Conservation (phyloP, 345 rosid species). For the Carallia brachiata region DNA sequence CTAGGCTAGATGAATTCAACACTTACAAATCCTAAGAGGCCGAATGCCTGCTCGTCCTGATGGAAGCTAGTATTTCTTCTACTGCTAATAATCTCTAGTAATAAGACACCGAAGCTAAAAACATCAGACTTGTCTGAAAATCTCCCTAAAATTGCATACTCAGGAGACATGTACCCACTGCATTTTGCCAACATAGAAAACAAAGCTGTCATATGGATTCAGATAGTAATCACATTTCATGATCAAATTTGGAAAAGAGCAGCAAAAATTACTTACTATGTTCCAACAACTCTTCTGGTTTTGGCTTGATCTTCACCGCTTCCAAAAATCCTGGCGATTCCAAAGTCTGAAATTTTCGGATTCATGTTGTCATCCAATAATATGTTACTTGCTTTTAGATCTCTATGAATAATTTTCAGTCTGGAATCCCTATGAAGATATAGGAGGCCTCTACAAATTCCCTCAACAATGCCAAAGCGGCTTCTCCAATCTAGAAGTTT, state of each 20-base stretch:
- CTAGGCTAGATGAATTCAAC: neutral
- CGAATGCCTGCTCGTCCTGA: constrained; percentile 31
- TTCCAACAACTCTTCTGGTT: constrained; percentile 61
- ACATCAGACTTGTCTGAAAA: constrained; percentile 75
- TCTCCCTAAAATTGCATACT: constrained; percentile 59
- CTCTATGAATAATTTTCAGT: constrained; percentile 69
- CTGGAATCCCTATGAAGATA: constrained; percentile 78
- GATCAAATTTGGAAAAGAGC: neutral
- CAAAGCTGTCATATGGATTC: neutral
- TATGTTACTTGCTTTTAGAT: constrained; percentile 63
- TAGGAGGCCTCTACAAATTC: constrained; percentile 63
- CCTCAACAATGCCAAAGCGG: constrained; percentile 47
- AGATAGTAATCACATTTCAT: neutral
- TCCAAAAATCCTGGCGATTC: constrained; percentile 59
- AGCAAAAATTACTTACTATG: constrained; percentile 44
- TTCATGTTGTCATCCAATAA: constrained; percentile 48
- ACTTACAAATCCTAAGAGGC: constrained; percentile 59
- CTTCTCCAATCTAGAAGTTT: constrained; percentile 50
- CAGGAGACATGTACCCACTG: constrained; percentile 82
- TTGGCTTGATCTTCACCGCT: constrained; percentile 46
- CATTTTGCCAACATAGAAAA: neutral
- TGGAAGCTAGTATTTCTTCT: constrained; percentile 31
- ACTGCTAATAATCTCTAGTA: constrained; percentile 59
- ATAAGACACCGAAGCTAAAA: constrained; percentile 60
- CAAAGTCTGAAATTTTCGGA: constrained; percentile 68